Evolutionary conservation across 495 filamentous ascomycete genomes (phyloP), one percentile per base, ranked within the genome.

Genomic region (Pyrenula massariospora): DNA sequence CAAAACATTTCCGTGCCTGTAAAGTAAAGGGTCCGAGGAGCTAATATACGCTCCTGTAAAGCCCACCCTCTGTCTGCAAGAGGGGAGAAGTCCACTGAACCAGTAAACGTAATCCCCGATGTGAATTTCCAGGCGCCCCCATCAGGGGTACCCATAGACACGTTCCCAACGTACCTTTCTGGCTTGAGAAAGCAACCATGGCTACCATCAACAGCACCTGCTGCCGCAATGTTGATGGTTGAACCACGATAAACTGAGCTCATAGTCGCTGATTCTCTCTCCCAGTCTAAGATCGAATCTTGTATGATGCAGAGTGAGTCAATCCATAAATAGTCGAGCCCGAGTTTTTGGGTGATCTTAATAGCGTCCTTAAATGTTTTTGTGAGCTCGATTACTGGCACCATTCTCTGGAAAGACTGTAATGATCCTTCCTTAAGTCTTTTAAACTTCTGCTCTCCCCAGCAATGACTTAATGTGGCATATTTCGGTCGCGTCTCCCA

Each of bases 271-370:
- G 24, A 53, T 21, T 50, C 56, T 31, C 15, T 58, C 53, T 56
- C 20, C 51, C 36, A 42, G 23, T 55, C 56, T 3, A 12, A 54
- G 10, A 15, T 42, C 21, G 23, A 36, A 19, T 58, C 47, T 24
- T 58, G 56, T 8, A 55, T 19, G 24, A 58, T 49, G 36, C 56
- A 58, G 25, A 58, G 56, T 12, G 51, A 25, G 36, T 58, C 56
- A n/a, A 60, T 54, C 59, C 56, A 59, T 20, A 52, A 52, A 20
- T 52, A 52, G 19, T 24, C 22, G n/a, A 52, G n/a, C 50, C 50
- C 50, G 8, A 52, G 19, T 5, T 21, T 10, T 21, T 19, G 50
- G 20, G 50, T 52, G 19, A 52, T 24, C 19, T 20, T 19, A 20
- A 52, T 24, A 52, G 50, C 50, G 19, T 52, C 50, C 20, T 19